Evolutionary conservation across 352 stramenopile genomes (phyloP), one percentile per base, ranked within the genome.

Genomic region (Thalassiosira hispida): DNA sequence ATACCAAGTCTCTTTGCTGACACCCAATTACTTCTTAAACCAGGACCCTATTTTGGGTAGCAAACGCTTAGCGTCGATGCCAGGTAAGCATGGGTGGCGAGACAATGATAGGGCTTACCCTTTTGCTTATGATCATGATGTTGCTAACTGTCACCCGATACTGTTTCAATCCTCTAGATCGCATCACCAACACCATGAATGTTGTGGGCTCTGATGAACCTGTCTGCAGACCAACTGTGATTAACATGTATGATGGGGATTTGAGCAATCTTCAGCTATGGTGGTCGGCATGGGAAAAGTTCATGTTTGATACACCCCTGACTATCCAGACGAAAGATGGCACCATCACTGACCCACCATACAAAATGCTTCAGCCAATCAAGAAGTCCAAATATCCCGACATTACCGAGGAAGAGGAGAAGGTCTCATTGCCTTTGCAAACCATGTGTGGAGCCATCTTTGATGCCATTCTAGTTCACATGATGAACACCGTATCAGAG

Each of bases 181-280:
- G 93, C 23, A 92, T 95, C 25, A 96, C 93, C 14, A 96, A 96
- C 72, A 95, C 91, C 0, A 94, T 95, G 29, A 91, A 91, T 73
- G 65, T 93, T n/a, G 74, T 83, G 12, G 74, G 77, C 33, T 83
- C 70, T 1, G 60, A 83, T 20, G 73, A 80, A 20, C 85, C 86
- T 27, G 83, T 94, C 1, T 94, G 74, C 53, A 80, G 93, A 20
- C 93, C 93, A 31, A 96, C 93, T 49, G 89, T 95, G 0, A 95
- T 96, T 47, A 96, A 96, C 66, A 95, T 94, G 88, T 90, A 90
- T 44, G 85, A 73, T 38, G 87, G 79, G 16, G 89, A 94, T 65
- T 68, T 94, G 27, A 82, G 73, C 29, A 88, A 44, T 20, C 46
- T 92, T 12, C 55, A 83, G 11, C 63, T 83, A 42, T 96, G 93